Percentiles rank a stretch among this genome's conserved stretches.
Conservation (phyloP, 345 rosid species). For the Barbarea vulgaris region DNA sequence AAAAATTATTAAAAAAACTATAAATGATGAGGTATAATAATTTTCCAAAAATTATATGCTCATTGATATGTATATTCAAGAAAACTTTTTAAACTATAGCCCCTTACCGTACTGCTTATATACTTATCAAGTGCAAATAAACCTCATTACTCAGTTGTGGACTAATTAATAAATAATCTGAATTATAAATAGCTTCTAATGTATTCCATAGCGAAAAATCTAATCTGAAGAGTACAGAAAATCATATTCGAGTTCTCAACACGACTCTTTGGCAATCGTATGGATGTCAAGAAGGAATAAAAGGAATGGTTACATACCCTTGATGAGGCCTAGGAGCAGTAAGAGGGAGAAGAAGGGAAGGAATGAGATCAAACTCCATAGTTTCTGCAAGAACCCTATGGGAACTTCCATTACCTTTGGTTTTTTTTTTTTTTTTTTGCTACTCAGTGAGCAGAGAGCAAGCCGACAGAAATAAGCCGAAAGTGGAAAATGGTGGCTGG, state of each 20-base stretch:
- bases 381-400: conserved; percentile 56
- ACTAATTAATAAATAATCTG: neutral
- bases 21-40: neutral
- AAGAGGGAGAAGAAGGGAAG: conserved; percentile 73
- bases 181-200: neutral
- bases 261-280: neutral
- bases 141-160: neutral
- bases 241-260: neutral
- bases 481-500: conserved; percentile 7
- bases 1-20: neutral
- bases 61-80: neutral
- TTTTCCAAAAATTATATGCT: too few relatives aligned
- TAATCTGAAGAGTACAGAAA: neutral
- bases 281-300: neutral
- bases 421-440: neutral
- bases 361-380: conserved; percentile 72
- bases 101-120: neutral
- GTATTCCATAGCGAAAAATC: neutral
- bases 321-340: conserved; percentile 55
- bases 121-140: neutral
- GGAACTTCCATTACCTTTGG: conserved; percentile 58
- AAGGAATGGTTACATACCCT: conserved; percentile 16
- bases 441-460: neutral
- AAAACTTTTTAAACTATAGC: neutral
- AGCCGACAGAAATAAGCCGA: conserved; percentile 23